Evolutionary conservation across 73 alveolate genomes (phyloP).

Genomic region (Paraurostyla sp.): DNA sequence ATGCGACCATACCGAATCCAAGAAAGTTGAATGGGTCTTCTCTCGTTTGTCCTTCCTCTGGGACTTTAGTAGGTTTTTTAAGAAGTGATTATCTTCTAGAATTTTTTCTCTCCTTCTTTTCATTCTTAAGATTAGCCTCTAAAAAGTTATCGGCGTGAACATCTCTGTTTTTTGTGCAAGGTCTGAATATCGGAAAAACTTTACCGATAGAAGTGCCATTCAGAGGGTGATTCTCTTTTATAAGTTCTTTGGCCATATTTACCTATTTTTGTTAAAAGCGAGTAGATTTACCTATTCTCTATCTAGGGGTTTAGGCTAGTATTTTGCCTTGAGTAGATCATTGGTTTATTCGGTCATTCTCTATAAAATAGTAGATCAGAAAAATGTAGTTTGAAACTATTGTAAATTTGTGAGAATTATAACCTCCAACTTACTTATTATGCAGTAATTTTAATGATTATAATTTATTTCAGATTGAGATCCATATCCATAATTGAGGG

Average conservation of each 20-base stretch:
- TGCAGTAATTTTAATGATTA: too few relatives aligned
- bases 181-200: neutral
- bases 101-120: neutral
- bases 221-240: slow-evolving; percentile 12
- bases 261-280: too few relatives aligned
- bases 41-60: neutral
- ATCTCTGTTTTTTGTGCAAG: neutral
- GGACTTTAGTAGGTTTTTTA: neutral
- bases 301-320: too few relatives aligned
- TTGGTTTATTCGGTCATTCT: too few relatives aligned
- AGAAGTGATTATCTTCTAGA: neutral
- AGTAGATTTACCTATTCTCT: too few relatives aligned
- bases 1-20: slow-evolving; percentile 63
- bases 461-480: too few relatives aligned
- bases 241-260: slow-evolving; percentile 1
- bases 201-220: neutral
- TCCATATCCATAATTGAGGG: too few relatives aligned
- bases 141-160: neutral
- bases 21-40: slow-evolving; percentile 39
- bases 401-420: too few relatives aligned
- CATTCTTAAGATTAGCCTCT: neutral
- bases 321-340: too few relatives aligned
- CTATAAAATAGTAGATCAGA: too few relatives aligned
- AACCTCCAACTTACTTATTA: too few relatives aligned
- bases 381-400: too few relatives aligned